Base-by-base conservation (phyloP, 306 rosid genomes). In the Vachellia collinsii region DNA sequence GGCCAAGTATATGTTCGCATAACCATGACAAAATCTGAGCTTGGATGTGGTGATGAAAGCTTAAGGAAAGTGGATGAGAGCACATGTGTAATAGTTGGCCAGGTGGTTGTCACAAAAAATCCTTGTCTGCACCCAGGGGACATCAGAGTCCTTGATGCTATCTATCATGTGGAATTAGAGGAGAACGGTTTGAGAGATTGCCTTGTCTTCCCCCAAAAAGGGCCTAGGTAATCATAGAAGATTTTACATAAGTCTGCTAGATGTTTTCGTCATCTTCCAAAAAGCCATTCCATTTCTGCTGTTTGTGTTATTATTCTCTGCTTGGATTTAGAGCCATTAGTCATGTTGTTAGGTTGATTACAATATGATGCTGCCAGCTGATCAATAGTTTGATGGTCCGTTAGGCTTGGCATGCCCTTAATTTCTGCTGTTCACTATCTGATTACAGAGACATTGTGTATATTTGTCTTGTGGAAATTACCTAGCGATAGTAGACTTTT, bases 121-220 rank as follows among this genome's bases (percentile, higher is more conserved):
- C 97, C 99, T 54, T 95, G 99, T 83, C 99, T 95, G 83, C 74
- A 70, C 38, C 74, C 99, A 1, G 99, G 99, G 46, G 97, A 95
- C 41, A 53, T 95, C 68, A 89, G 99, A 86, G 94, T 95, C 79
- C 74, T 70, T 70, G 56, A 70, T 22, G 74, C 74, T 11, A 23
- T 70, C 83, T 93, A 88, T 81, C 76, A 75, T 17, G 88, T 71
- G 69, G 90, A 87, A 74, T 85, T 93, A 48, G 95, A 95, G 83
- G 74, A 70, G 34, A 90, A 86, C 78, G 90, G 92, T 43, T 66
- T 90, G 89, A 83, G 80, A 85, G 94, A 95, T 83, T 95, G 74
- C 74, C 56, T 95, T 37, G 77, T 95, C 72, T 95, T 95, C 86
- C 99, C 99, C 77, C 88, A 86, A 77, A 91, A 91, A 59, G 99